phyloP scores from a whole-genome alignment of 306 rosid species.

The Nissolia schottii region DNA sequence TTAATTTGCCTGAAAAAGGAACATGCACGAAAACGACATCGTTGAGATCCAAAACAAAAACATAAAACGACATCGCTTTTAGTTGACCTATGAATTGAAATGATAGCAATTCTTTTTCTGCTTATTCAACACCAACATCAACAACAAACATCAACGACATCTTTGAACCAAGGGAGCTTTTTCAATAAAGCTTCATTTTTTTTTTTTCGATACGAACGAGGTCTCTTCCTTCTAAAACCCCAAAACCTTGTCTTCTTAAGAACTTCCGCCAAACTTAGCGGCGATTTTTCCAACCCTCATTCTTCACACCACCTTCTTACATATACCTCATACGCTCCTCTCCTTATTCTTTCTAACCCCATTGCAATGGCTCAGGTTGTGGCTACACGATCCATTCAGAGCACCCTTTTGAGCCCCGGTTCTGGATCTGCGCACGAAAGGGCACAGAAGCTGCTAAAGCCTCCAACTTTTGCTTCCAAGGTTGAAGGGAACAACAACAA shows the following conservation, averaged over 20 bases:
- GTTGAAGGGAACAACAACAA: conserved; percentile 26
- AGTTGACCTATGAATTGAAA: background rate
- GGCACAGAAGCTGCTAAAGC: conserved; percentile 40
- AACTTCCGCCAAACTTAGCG: conserved; percentile 50
- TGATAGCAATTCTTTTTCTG: background rate
- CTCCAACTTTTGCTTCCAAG: conserved; percentile 39
- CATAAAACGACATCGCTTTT: background rate
- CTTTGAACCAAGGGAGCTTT: too few species aligned
- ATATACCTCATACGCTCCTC: background rate
- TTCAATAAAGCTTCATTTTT: too few species aligned
- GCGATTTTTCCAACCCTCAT: conserved; percentile 44
- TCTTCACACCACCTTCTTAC: background rate
- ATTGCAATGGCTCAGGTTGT: conserved; percentile 71
- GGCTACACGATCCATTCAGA: conserved; percentile 70
- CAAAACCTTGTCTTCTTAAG: conserved; percentile 26
- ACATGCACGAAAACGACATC: background rate
- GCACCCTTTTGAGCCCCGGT: conserved; percentile 37
- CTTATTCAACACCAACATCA: background rate
- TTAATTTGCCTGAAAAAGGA: too few species aligned
- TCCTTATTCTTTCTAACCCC: background rate
- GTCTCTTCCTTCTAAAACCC: conserved; percentile 14
- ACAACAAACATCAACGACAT: background rate
- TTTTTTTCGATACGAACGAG: conserved; percentile 66
- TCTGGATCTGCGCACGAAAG: conserved; percentile 55
- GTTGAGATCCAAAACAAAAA: too few species aligned